Percentiles rank a stretch among this genome's conserved stretches.
Evolutionary conservation across 1,139 yeast species (phyloP).

Genomic region (Protomyces pachydermus): DNA sequence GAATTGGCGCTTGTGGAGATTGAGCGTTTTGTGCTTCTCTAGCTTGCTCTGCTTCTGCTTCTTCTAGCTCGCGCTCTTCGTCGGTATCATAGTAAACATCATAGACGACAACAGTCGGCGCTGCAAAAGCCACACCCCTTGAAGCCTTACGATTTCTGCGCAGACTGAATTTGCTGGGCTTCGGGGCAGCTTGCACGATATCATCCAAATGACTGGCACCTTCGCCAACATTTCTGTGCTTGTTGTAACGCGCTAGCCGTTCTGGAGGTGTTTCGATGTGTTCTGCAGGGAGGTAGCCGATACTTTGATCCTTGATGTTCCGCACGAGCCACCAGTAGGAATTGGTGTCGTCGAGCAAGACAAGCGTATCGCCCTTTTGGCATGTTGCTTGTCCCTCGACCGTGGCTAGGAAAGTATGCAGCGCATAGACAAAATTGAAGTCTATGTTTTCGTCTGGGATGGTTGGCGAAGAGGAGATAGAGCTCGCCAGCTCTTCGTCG

Average conservation of each 20-base stretch:
- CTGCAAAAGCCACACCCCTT: constrained; percentile 17
- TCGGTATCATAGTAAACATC: constrained; percentile 18
- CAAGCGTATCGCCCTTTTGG: constrained; percentile 74
- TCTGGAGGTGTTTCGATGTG: constrained; percentile 88
- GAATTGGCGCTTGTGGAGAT: neutral
- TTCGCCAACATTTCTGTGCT: constrained; percentile 82
- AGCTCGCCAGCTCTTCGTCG: constrained; percentile 17
- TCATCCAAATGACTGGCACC: constrained; percentile 34
- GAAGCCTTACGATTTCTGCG: constrained; percentile 4
- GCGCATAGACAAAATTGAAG: constrained; percentile 77
- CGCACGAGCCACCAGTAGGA: constrained; percentile 95
- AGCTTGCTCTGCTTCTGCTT: neutral
- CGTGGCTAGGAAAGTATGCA: constrained; percentile 83
- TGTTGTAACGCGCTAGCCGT: constrained; percentile 81
- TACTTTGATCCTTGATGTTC: constrained; percentile 52
- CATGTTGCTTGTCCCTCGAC: constrained; percentile 90
- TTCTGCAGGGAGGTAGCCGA: constrained; percentile 95
- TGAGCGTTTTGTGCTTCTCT: neutral
- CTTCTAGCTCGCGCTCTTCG: neutral
- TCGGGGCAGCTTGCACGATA: neutral
- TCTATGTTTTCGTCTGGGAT: constrained; percentile 58
- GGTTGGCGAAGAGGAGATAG: constrained; percentile 51
- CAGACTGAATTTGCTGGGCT: constrained; percentile 12
- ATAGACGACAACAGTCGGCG: constrained; percentile 23
- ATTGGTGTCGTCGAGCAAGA: constrained; percentile 78